These are phyloP conservation scores for Grigorovia transvaalensis DNA, from an alignment of 805 yeast genomes.

Conservation along the genomic window DNA sequence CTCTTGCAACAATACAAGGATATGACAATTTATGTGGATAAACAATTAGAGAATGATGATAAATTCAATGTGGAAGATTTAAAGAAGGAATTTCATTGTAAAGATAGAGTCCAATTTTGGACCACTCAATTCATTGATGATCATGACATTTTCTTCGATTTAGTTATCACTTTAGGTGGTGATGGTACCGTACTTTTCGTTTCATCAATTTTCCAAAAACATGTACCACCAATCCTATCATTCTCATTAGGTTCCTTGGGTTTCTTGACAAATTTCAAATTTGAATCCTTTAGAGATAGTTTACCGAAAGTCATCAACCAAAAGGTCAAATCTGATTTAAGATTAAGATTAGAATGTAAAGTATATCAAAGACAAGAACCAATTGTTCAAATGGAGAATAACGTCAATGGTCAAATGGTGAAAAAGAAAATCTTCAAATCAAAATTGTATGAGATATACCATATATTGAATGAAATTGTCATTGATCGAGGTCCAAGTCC, in stretches of 20 bases:
- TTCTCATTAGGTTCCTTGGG: conserved; percentile 89
- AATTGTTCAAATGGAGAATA: conserved; percentile 29
- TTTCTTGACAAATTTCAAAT: conserved; percentile 77
- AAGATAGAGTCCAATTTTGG: conserved; percentile 54
- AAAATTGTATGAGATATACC: conserved; percentile 44
- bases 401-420: conserved; percentile 16
- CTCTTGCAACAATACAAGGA: conserved; percentile 35
- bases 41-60: conserved; percentile 47
- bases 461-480: conserved; percentile 81
- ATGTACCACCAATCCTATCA: conserved; percentile 86
- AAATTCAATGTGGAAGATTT: conserved; percentile 54
- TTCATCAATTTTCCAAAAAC: conserved; percentile 71
- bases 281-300: conserved; percentile 55
- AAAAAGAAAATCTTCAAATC: conserved; percentile 23
- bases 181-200: conserved; percentile 93
- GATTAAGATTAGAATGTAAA: conserved; percentile 83
- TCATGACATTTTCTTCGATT: conserved; percentile 45
- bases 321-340: conserved; percentile 67
- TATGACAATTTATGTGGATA: conserved; percentile 61
- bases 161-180: conserved; percentile 86
- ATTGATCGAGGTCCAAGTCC: conserved; percentile 94
- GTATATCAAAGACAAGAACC: conserved; percentile 37
- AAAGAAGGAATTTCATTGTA: conserved; percentile 31
- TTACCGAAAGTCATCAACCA: conserved; percentile 49
- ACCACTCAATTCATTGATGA: conserved; percentile 41